Evolutionary conservation across 2,329 filamentous ascomycete species (phyloP).

Genomic region (Penicillium digitatum): DNA sequence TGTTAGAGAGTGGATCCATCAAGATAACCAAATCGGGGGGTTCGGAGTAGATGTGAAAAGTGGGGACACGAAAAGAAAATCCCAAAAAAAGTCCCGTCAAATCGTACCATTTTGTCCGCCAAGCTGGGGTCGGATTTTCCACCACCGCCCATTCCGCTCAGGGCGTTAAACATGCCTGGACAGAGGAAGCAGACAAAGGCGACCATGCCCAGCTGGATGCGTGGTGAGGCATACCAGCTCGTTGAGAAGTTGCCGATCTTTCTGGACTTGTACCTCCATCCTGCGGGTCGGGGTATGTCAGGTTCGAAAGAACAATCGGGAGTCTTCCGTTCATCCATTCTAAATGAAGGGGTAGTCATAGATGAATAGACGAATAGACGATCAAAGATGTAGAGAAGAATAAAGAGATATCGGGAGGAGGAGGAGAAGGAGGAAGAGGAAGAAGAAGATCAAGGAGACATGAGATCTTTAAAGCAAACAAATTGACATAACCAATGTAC

Average conservation of each 20-base stretch:
- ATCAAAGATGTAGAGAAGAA: background rate
- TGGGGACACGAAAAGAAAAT: background rate
- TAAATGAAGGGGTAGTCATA: background rate
- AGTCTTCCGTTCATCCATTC: slow-evolving; percentile 4
- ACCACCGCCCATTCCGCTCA: slow-evolving; percentile 58
- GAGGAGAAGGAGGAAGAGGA: too few relatives aligned
- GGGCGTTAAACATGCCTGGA: slow-evolving; percentile 64
- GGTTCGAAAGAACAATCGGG: background rate
- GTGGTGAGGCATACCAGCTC: slow-evolving; percentile 66
- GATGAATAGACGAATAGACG: too few relatives aligned
- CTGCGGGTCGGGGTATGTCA: slow-evolving; percentile 7
- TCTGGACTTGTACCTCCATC: slow-evolving; percentile 56
- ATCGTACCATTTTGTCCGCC: slow-evolving; percentile 49
- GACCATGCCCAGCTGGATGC: slow-evolving; percentile 63
- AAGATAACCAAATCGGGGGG: background rate
- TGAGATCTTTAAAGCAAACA: background rate
- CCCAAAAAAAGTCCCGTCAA: background rate
- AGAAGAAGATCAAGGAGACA: background rate
- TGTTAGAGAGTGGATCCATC: background rate
- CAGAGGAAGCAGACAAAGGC: slow-evolving; percentile 64
- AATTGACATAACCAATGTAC: background rate
- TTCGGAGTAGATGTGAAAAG: background rate
- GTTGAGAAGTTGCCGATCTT: slow-evolving; percentile 49
- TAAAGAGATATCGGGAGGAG: background rate
- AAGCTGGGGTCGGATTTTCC: slow-evolving; percentile 51